A percentile compares a stretch with the other conserved stretches of the same genome.
phyloP scores from a whole-genome alignment of 2,329 filamentous ascomycete species.

The Pezicula rhizophila region DNA sequence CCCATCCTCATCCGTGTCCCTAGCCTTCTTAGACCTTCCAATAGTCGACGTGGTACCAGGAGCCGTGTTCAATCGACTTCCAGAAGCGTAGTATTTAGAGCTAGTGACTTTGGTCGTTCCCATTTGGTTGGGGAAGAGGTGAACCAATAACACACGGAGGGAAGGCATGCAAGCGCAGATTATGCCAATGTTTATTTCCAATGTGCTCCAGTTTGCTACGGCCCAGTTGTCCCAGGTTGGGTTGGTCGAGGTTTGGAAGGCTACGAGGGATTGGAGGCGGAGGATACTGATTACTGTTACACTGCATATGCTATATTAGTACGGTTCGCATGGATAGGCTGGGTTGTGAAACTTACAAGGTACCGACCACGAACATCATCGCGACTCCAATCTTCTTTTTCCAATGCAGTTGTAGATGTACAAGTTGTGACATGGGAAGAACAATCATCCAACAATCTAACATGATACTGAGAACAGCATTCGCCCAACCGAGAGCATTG shows the following conservation, averaged over 20 bases:
- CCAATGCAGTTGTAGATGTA: slow-evolving; percentile 36
- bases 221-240: slow-evolving; percentile 20
- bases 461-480: slow-evolving; percentile 44
- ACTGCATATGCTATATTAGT: slow-evolving; percentile 3
- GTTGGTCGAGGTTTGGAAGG: slow-evolving; percentile 15
- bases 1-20: too few relatives aligned
- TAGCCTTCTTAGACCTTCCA: too few relatives aligned
- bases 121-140: slow-evolving; percentile 14
- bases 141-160: slow-evolving; percentile 15
- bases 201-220: slow-evolving; percentile 14
- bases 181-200: slow-evolving; percentile 21
- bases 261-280: slow-evolving; percentile 18
- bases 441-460: slow-evolving; percentile 47
- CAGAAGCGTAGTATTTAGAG: slow-evolving; percentile 36
- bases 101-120: slow-evolving; percentile 3
- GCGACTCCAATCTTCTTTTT: slow-evolving; percentile 43
- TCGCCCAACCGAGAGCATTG: slow-evolving; percentile 43
- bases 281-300: slow-evolving; percentile 21
- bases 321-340: too few relatives aligned
- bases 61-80: too few relatives aligned
- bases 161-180: slow-evolving; percentile 23
- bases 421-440: slow-evolving; percentile 42
- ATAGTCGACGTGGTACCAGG: too few relatives aligned
- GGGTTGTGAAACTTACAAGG: slow-evolving; percentile 25
- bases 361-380: slow-evolving; percentile 45